Conservation (phyloP, 2,329 filamentous ascomycete species). For the Aspergillus sp. region DNA sequence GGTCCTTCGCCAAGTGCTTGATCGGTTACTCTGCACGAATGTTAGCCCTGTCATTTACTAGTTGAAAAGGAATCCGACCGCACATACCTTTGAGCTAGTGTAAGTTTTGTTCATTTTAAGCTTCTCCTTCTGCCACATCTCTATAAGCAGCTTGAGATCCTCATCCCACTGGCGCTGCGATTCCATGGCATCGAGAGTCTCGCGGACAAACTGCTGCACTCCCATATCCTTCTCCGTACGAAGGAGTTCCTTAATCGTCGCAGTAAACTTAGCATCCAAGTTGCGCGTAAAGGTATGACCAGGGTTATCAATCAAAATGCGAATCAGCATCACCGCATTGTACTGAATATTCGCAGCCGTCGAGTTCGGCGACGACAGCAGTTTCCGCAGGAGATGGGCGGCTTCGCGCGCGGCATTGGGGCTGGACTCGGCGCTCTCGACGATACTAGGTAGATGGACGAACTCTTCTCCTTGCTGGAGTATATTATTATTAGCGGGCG, state of each 20-base stretch:
- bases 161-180: constrained; percentile 71
- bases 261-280: constrained; percentile 79
- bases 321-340: constrained; percentile 92
- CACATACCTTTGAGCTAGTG: constrained; percentile 5
- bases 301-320: constrained; percentile 90
- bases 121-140: constrained; percentile 92
- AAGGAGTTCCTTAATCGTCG: constrained; percentile 72
- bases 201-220: constrained; percentile 81
- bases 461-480: constrained; percentile 75
- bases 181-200: constrained; percentile 80
- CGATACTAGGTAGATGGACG: constrained; percentile 86
- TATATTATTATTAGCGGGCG: neutral
- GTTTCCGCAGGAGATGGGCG: constrained; percentile 77
- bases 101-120: constrained; percentile 54
- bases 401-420: constrained; percentile 80
- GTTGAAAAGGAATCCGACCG: neutral
- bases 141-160: constrained; percentile 66
- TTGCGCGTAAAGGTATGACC: constrained; percentile 88
- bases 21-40: neutral
- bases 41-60: neutral
- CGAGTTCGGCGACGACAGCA: constrained; percentile 69
- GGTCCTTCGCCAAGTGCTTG: constrained; percentile 7
- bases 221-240: constrained; percentile 68
- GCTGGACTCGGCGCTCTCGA: constrained; percentile 91
- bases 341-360: constrained; percentile 71